Evolutionary conservation across 495 filamentous ascomycete species (phyloP).

Genomic region (Aspergillus sclerotiicarbonarius): DNA sequence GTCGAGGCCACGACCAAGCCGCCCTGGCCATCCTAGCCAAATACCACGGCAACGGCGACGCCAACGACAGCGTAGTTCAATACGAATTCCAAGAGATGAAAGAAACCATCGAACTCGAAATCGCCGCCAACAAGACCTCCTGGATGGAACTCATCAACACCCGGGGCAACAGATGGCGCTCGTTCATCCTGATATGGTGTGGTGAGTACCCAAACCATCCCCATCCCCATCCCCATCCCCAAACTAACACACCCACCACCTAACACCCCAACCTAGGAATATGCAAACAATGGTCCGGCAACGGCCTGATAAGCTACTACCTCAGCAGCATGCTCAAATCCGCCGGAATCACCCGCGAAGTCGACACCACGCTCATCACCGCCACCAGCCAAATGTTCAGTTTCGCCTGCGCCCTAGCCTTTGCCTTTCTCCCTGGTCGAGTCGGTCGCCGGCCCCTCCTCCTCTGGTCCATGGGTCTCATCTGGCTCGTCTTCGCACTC

Average conservation of each 20-base stretch:
- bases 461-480: conserved; percentile 49
- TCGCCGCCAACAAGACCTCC: conserved; percentile 25
- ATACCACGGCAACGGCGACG: conserved; percentile 30
- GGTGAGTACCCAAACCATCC: background rate
- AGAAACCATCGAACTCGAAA: conserved; percentile 26
- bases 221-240: background rate
- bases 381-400: conserved; percentile 31
- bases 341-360: conserved; percentile 45
- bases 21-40: conserved; percentile 31
- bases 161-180: conserved; percentile 63
- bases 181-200: conserved; percentile 30
- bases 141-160: conserved; percentile 58
- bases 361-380: conserved; percentile 34
- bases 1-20: conserved; percentile 33
- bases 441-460: conserved; percentile 56
- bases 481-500: conserved; percentile 36
- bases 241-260: conserved; percentile 26
- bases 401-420: conserved; percentile 36
- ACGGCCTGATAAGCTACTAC: conserved; percentile 62
- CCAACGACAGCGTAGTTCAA: conserved; percentile 16
- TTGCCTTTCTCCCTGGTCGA: conserved; percentile 44
- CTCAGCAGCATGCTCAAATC: conserved; percentile 48
- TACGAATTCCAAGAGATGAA: conserved; percentile 30
- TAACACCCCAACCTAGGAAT: conserved; percentile 47
- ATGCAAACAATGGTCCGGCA: conserved; percentile 64